phyloP scores from a whole-genome alignment of 164 flowering plant genomes.

The Pachysandra terminalis region DNA sequence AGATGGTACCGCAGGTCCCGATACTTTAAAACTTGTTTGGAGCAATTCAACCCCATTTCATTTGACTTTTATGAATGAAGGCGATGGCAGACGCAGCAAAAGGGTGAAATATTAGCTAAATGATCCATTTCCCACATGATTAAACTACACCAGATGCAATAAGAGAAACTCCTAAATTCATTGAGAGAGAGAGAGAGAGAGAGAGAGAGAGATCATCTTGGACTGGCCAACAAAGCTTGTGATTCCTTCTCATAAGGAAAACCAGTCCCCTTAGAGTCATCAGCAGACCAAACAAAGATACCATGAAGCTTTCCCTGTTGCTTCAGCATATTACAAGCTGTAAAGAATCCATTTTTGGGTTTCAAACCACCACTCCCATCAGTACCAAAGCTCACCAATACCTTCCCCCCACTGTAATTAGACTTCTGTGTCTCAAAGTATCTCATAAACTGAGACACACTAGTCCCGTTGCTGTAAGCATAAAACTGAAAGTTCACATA shows the following conservation, averaged over 20 bases:
- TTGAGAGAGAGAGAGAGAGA: too few relatives aligned
- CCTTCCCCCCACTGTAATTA: slow-evolving; percentile 42
- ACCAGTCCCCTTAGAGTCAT: slow-evolving; percentile 40
- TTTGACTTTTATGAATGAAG: too few relatives aligned
- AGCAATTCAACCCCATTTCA: too few relatives aligned
- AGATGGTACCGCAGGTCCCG: too few relatives aligned
- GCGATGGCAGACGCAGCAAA: too few relatives aligned
- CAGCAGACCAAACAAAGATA: slow-evolving; percentile 64
- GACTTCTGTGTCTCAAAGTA: slow-evolving; percentile 34
- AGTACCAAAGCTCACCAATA: slow-evolving; percentile 38
- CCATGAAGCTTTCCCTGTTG: slow-evolving; percentile 37
- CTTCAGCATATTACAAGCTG: slow-evolving; percentile 41
- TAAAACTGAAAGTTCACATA: slow-evolving; percentile 63
- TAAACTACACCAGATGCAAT: too few relatives aligned
- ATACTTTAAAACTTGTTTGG: too few relatives aligned
- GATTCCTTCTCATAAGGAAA: slow-evolving; percentile 44
- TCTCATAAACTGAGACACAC: slow-evolving; percentile 37
- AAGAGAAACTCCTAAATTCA: too few relatives aligned
- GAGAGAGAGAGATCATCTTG: too few relatives aligned
- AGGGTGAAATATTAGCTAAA: too few relatives aligned
- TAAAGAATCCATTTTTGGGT: slow-evolving; percentile 45
- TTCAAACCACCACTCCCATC: slow-evolving; percentile 47
- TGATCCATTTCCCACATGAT: too few relatives aligned
- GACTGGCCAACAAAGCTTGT: slow-evolving; percentile 34
- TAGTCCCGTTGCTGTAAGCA: slow-evolving; percentile 45